A percentile compares a stretch with the other conserved stretches of the same genome.
Evolutionary conservation across 2,329 filamentous ascomycete species (phyloP).

Genomic region (Colletotrichum tofieldiae): DNA sequence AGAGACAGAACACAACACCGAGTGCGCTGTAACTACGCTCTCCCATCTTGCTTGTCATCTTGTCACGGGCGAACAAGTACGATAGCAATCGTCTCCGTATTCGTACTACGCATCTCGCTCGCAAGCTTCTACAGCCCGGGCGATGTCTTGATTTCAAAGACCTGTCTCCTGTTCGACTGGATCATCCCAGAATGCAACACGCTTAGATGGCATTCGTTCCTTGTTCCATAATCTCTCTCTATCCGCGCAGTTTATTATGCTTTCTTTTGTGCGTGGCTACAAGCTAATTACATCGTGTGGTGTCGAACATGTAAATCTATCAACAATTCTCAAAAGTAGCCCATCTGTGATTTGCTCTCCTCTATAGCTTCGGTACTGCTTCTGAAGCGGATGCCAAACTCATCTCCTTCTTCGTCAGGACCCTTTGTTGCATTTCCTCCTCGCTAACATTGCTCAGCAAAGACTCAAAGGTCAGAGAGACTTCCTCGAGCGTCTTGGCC

Average conservation of each 20-base stretch:
- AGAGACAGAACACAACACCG: background rate
- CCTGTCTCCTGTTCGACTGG: background rate
- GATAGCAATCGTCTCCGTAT: background rate
- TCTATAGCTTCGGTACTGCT: conserved; percentile 51
- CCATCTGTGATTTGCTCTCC: background rate
- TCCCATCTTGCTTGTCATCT: background rate
- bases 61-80: background rate
- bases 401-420: conserved; percentile 50
- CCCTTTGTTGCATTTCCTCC: conserved; percentile 59
- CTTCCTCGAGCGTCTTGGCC: conserved; percentile 68
- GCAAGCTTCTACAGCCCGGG: background rate
- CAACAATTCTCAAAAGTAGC: background rate
- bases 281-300: background rate
- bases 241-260: background rate
- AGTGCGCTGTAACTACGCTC: background rate
- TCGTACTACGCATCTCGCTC: background rate
- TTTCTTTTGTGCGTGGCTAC: background rate
- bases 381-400: conserved; percentile 44
- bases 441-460: conserved; percentile 60
- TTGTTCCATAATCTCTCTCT: background rate
- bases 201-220: background rate
- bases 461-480: conserved; percentile 58
- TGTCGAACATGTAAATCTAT: background rate
- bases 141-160: background rate
- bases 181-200: background rate